Evolutionary conservation across 2,329 filamentous ascomycete species (phyloP).

Genomic region (Dothiorella sarmentorum): DNA sequence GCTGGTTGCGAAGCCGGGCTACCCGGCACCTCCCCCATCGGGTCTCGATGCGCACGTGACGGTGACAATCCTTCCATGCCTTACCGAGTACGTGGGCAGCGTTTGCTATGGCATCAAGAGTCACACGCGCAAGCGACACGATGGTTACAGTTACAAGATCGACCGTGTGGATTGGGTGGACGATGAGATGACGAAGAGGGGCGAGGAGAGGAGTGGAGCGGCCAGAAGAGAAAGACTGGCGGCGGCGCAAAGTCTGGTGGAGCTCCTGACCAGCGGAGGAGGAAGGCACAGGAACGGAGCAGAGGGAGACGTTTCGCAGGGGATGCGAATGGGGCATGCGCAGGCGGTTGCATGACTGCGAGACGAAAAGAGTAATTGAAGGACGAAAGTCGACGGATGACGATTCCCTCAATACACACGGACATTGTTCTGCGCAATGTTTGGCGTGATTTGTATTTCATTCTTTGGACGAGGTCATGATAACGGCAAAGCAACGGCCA

Average conservation of each 20-base stretch:
- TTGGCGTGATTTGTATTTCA: background rate
- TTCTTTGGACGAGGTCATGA: background rate
- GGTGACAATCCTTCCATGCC: constrained; percentile 72
- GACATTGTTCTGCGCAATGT: background rate
- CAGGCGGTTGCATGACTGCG: constrained; percentile 14
- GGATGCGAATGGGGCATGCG: constrained; percentile 12
- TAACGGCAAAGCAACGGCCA: constrained; percentile 9
- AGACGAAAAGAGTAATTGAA: background rate
- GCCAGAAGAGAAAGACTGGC: constrained; percentile 37
- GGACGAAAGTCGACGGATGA: background rate
- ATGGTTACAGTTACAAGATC: constrained; percentile 87
- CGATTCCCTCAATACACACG: background rate
- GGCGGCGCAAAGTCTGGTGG: constrained; percentile 32
- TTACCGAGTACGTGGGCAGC: constrained; percentile 72
- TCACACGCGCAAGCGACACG: constrained; percentile 72
- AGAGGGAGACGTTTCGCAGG: constrained; percentile 2
- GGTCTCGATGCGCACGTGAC: constrained; percentile 84
- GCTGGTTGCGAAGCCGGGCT: constrained; percentile 38
- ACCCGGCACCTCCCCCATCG: constrained; percentile 60
- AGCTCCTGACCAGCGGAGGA: constrained; percentile 30
- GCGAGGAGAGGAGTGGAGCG: constrained; percentile 36
- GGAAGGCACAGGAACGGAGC: constrained; percentile 13
- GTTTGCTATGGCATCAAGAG: constrained; percentile 79
- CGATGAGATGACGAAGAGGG: constrained; percentile 54
- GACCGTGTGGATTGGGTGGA: constrained; percentile 80